Evolutionary conservation across 306 rosid species (phyloP), one percentile per base, ranked within the genome.

Genomic region (Cyamopsis tetragonoloba): DNA sequence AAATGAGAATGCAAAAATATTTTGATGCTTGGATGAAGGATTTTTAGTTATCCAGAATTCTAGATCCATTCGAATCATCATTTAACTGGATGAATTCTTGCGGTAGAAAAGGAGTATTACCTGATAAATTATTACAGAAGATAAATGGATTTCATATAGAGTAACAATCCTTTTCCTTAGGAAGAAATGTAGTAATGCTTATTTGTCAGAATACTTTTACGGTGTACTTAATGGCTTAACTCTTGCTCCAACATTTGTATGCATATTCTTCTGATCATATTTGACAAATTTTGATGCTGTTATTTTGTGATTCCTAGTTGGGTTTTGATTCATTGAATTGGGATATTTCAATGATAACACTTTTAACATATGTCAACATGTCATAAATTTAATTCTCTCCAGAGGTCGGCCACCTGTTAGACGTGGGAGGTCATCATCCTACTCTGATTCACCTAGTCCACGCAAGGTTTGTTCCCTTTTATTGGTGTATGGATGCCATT

Each of bases 401-500:
- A 91, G 99, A 76, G 96, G 95, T 42, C 82, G 96, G 7, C 96
- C 74, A 58, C 91, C 92, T 46, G 69, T 81, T 10, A 86, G 95
- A 72, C 97, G 92, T 11, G 96, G 95, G 62, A 83, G 95, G 74
- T 95, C 98, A 26, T 84, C 96, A 34, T 95, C 99, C 18, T 87
- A 63, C 73, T 95, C 97, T 54, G 90, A 71, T 54, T 95, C 99
- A 23, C 99, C 96, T 70, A 87, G 91, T 82, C 97, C 96, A 18
- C 89, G 87, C 76, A 91, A 95, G 97, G 99, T 95, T 64, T 46
- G 85, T 64, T 18, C 24, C 43, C 64, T 0, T 18, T 73, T 60
- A 32, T 47, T 51, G 20, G 22, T 26, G 6, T 50, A 51, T 72
- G 28, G 28, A 39, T 28, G n/a, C 2, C 44, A n/a, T 60, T 76